A percentile compares a stretch with the other conserved stretches of the same genome.
These are phyloP conservation scores for Gynandropsis gynandra DNA, from an alignment of 345 rosid genomes.

Conservation along the genomic window DNA sequence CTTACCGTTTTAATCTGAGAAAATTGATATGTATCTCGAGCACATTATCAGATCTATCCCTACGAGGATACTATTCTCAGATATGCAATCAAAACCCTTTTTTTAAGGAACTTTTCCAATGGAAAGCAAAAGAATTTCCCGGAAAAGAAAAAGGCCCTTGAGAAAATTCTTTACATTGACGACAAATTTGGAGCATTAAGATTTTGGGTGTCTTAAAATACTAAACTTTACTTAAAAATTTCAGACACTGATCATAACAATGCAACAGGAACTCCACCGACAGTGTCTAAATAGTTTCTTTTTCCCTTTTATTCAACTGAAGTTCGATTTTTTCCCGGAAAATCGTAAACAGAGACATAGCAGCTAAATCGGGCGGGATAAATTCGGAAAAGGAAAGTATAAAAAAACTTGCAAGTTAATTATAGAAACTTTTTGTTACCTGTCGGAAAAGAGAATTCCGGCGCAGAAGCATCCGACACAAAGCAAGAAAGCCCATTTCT, in stretches of 20 bases:
- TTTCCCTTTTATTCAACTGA: background rate
- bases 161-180: background rate
- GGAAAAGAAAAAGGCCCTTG: background rate
- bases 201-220: slow-evolving; percentile 1
- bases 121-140: background rate
- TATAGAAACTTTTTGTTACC: slow-evolving; percentile 35
- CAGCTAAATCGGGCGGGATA: background rate
- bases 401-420: background rate
- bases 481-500: slow-evolving; percentile 74
- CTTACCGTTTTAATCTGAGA: background rate
- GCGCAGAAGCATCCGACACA: slow-evolving; percentile 90
- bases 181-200: background rate
- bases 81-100: too few relatives aligned
- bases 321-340: slow-evolving; percentile 9
- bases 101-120: slow-evolving; percentile 1
- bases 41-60: too few relatives aligned
- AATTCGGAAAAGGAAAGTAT: background rate
- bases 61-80: too few relatives aligned
- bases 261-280: slow-evolving; percentile 19
- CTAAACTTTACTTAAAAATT: background rate
- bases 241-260: background rate
- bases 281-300: background rate
- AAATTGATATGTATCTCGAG: background rate
- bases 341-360: slow-evolving; percentile 11
- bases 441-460: slow-evolving; percentile 83